These are phyloP conservation scores for Boletales sp. DNA, from an alignment of 768 basidiomycete species.

Conservation along the genomic window DNA sequence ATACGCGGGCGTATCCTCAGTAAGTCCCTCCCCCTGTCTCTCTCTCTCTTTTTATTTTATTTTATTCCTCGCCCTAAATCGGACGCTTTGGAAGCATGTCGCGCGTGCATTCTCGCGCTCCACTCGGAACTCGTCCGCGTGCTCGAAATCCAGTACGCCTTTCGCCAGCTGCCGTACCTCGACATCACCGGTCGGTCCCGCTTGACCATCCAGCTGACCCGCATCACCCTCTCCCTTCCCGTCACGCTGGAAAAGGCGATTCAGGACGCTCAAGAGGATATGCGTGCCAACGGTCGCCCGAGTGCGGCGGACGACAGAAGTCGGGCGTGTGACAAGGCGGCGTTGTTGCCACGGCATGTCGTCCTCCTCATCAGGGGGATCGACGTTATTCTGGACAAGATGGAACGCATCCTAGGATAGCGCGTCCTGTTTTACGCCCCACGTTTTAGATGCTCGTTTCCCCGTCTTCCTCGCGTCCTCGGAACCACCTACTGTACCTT, in stretches of 20 bases:
- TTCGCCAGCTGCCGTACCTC: slow-evolving; percentile 72
- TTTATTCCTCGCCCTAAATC: background rate
- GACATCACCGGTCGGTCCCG: slow-evolving; percentile 74
- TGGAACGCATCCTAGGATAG: slow-evolving; percentile 51
- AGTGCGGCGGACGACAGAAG: slow-evolving; percentile 6
- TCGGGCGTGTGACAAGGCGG: slow-evolving; percentile 18
- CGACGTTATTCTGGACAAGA: slow-evolving; percentile 59
- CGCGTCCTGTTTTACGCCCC: too few species aligned
- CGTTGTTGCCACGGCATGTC: slow-evolving; percentile 55
- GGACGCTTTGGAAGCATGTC: slow-evolving; percentile 49
- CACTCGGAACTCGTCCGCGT: slow-evolving; percentile 70
- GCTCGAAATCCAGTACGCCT: slow-evolving; percentile 77
- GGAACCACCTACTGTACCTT: background rate
- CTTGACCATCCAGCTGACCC: slow-evolving; percentile 70
- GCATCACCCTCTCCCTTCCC: slow-evolving; percentile 72
- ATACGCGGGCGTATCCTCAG: slow-evolving; percentile 75
- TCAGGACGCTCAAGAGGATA: slow-evolving; percentile 33
- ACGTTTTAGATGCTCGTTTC: background rate
- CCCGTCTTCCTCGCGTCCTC: background rate
- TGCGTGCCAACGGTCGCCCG: slow-evolving; percentile 1
- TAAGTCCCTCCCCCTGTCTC: slow-evolving; percentile 22
- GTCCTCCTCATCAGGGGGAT: slow-evolving; percentile 58
- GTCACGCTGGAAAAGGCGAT: slow-evolving; percentile 71
- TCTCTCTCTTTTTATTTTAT: background rate
- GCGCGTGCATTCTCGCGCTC: slow-evolving; percentile 71